These are phyloP conservation scores for Shiraia bambusicola DNA, from an alignment of 2,329 filamentous ascomycete species.

Conservation along the genomic window DNA sequence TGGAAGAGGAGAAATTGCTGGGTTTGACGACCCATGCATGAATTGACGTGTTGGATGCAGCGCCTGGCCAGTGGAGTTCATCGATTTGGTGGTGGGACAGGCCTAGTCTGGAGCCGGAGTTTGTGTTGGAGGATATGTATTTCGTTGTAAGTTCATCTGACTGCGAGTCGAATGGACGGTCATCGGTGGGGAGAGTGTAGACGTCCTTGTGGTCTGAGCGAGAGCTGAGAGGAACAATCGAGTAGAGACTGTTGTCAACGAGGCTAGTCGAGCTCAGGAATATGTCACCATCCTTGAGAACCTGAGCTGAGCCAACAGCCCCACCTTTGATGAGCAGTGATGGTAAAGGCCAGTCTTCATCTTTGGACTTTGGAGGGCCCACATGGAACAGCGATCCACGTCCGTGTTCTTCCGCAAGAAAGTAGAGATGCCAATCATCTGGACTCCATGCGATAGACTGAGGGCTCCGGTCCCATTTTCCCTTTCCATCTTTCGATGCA, in stretches of 20 bases:
- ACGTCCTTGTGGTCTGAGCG: slow-evolving; percentile 11
- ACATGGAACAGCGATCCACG: slow-evolving; percentile 60
- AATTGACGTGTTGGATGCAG: slow-evolving; percentile 60
- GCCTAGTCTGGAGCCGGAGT: slow-evolving; percentile 66
- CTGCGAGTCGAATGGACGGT: slow-evolving; percentile 21
- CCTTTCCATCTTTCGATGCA: slow-evolving; percentile 62
- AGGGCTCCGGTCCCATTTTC: slow-evolving; percentile 59
- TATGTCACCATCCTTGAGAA: slow-evolving; percentile 55
- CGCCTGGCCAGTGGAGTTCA: slow-evolving; percentile 70
- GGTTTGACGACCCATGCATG: slow-evolving; percentile 70
- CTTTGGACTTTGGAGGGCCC: slow-evolving; percentile 12
- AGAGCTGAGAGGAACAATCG: slow-evolving; percentile 51
- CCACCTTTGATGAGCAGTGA: slow-evolving; percentile 38
- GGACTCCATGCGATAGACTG: slow-evolving; percentile 53
- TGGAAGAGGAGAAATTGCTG: slow-evolving; percentile 62
- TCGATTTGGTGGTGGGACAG: slow-evolving; percentile 63
- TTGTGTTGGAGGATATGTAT: slow-evolving; percentile 64
- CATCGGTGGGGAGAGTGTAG: slow-evolving; percentile 24
- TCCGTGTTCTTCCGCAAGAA: slow-evolving; percentile 72
- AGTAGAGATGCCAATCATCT: slow-evolving; percentile 62
- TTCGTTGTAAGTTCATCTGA: slow-evolving; percentile 30
- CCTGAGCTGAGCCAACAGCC: slow-evolving; percentile 48
- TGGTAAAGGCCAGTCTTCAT: slow-evolving; percentile 19
- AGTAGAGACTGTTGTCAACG: slow-evolving; percentile 71
- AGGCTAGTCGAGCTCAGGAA: slow-evolving; percentile 69